Evolutionary conservation across 768 basidiomycete species (phyloP), one percentile per base, ranked within the genome.

Genomic region (Leccinum barrowsii): DNA sequence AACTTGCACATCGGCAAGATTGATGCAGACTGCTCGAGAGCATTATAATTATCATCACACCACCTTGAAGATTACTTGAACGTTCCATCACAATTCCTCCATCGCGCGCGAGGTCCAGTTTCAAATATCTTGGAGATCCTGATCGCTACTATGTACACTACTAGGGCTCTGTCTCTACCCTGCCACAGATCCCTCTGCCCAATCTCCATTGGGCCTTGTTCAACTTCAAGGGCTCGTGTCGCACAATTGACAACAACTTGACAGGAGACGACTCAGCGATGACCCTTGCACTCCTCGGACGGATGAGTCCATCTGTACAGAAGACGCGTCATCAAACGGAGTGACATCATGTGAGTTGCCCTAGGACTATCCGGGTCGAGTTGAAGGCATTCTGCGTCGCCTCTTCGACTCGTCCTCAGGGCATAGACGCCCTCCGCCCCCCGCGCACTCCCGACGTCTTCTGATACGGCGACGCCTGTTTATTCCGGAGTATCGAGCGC

Each of bases 401-500:
- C 10, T 28, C 19, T 17, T 19, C n/a, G 10, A 11, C 22, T 24
- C 7, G 32, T 11, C 19, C 4, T 60, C 49, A 59, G 5, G 59
- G 62, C 28, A 55, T n/a, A 11, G 60, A 52, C 2, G 40, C 61
- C 52, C 61, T 49, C n/a, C 56, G 55, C 5, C 32, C 21, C 12
- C 7, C 47, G 2, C 30, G 47, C 19, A 32, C 32, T 6, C 11
- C 46, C 12, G 21, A 11, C 12, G 11, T 15, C 42, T 57, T 59
- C 34, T 60, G 58, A 53, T 64, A 64, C 6, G 63, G 63, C 28
- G 42, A 24, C 1, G 55, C 26, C 4, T 55, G 50, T 46, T 42
- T 64, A 37, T 61, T 64, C 12, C 63, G 63, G 19, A 65, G 55
- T 48, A 61, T 61, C 7, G 63, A 64, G 17, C 63, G 59, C 13